These are phyloP conservation scores for Naegleria fowleri DNA, from an alignment of 208 protist genomes.

Conservation along the genomic window DNA sequence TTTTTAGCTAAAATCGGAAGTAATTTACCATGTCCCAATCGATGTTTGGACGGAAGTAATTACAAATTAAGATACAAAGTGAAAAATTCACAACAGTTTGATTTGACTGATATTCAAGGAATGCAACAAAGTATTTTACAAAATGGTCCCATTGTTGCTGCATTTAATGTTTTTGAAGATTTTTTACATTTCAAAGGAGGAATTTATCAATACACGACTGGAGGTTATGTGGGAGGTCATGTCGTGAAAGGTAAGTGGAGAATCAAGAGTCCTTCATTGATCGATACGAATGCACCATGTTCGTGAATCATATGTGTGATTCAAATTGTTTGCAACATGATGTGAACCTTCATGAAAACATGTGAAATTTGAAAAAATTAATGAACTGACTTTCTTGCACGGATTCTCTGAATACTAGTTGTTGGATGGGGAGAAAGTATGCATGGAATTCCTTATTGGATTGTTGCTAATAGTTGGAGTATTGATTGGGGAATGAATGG, in stretches of 20 bases:
- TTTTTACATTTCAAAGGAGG: conserved; percentile 73
- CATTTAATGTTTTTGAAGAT: conserved; percentile 76
- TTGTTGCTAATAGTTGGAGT: conserved; percentile 76
- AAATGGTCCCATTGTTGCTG: conserved; percentile 69
- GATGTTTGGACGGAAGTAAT: conserved; percentile 22
- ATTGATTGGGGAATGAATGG: conserved; percentile 73
- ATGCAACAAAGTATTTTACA: conserved; percentile 73
- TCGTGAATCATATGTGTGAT: no score
- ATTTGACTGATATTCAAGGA: conserved; percentile 20
- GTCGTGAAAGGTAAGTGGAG: conserved; percentile 67
- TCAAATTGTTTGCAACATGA: no score
- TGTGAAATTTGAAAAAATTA: no score
- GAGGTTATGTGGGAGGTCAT: conserved; percentile 62
- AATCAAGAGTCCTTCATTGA: no score
- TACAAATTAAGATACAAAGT: conserved; percentile 5
- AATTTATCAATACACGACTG: conserved; percentile 70
- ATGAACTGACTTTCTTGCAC: no score
- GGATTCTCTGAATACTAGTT: no score
- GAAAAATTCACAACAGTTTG: neutral
- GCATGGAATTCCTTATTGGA: conserved; percentile 71
- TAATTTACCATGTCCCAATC: conserved; percentile 1
- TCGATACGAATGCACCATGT: no score
- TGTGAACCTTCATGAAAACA: no score
- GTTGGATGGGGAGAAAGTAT: conserved; percentile 65
- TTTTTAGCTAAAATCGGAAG: conserved; percentile 43